Percentiles rank a stretch among this genome's conserved stretches.
Conservation (phyloP, 106 monocot genomes). For the Allium cepa region DNA sequence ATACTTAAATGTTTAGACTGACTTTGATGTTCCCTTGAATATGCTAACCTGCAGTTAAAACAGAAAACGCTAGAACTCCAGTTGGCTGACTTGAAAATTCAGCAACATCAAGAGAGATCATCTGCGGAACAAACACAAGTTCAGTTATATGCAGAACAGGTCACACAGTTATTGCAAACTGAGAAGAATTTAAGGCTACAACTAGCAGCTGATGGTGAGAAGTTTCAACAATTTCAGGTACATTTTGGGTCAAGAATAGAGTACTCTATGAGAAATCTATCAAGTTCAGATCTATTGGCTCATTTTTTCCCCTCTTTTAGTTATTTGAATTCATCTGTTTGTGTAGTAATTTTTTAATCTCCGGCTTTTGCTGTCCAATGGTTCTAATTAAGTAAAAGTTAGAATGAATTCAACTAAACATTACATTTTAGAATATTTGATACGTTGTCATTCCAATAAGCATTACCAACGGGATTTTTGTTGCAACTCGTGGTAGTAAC, state of each 20-base stretch:
- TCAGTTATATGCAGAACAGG: constrained; percentile 76
- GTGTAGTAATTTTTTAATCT: too few relatives aligned
- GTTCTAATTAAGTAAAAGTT: too few relatives aligned
- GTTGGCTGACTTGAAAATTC: constrained; percentile 87
- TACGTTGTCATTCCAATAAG: too few relatives aligned
- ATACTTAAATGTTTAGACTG: neutral
- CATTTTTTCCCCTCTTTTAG: too few relatives aligned
- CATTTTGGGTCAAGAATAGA: neutral
- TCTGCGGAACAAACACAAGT: constrained; percentile 75
- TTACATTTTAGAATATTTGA: too few relatives aligned
- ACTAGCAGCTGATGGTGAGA: constrained; percentile 87
- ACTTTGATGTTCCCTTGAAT: constrained; percentile 10
- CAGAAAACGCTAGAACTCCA: constrained; percentile 88
- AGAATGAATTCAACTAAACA: too few relatives aligned
- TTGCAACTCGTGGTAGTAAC: too few relatives aligned
- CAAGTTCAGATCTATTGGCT: too few relatives aligned
- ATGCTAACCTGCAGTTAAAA: constrained; percentile 48
- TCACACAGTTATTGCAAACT: constrained; percentile 69
- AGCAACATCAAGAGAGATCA: constrained; percentile 80
- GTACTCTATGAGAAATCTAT: too few relatives aligned
- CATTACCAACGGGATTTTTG: too few relatives aligned
- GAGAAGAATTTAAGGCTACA: constrained; percentile 79
- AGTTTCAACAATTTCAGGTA: constrained; percentile 98
- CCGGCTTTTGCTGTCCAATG: too few relatives aligned
- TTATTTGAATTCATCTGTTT: too few relatives aligned